Percentiles rank a stretch among this genome's conserved stretches.
Conservation (phyloP, 371 early-diverging fungal species). For the Mortierella sp. region DNA sequence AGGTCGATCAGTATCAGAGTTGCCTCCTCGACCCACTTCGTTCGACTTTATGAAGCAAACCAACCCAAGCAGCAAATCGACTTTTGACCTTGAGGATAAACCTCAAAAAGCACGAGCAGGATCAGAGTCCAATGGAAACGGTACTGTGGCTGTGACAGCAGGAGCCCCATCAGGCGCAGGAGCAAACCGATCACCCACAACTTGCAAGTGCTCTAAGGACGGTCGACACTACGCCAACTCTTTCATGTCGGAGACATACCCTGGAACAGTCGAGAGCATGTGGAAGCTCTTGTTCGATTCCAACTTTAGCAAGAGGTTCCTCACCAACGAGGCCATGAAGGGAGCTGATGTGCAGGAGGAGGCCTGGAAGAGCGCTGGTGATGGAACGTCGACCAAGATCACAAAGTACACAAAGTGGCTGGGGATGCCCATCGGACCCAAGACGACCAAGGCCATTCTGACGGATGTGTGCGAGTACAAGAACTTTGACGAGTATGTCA, state of each 20-base stretch:
- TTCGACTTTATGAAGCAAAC: constrained; percentile 5
- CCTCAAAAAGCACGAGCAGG: neutral
- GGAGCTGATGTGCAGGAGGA: constrained; percentile 52
- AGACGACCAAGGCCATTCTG: constrained; percentile 75
- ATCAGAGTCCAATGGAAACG: constrained; percentile 5
- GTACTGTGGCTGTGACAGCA: neutral
- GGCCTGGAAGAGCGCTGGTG: constrained; percentile 31
- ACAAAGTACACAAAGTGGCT: constrained; percentile 49
- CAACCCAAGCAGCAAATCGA: neutral
- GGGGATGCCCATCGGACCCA: constrained; percentile 72
- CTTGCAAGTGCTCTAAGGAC: constrained; percentile 64
- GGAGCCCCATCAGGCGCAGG: neutral
- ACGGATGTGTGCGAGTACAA: constrained; percentile 69
- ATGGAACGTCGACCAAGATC: constrained; percentile 28
- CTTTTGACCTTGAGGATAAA: neutral
- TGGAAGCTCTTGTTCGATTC: constrained; percentile 65
- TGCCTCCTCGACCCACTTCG: constrained; percentile 17
- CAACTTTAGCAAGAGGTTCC: constrained; percentile 31
- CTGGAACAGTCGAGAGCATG: constrained; percentile 63
- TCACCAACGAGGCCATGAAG: constrained; percentile 44
- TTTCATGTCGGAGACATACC: constrained; percentile 65
- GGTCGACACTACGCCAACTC: constrained; percentile 64
- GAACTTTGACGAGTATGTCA: constrained; percentile 72
- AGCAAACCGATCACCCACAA: constrained; percentile 28
- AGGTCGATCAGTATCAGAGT: constrained; percentile 23